phyloP scores from a whole-genome alignment of 129 eudicot genomes.

The Lactuca sativa region DNA sequence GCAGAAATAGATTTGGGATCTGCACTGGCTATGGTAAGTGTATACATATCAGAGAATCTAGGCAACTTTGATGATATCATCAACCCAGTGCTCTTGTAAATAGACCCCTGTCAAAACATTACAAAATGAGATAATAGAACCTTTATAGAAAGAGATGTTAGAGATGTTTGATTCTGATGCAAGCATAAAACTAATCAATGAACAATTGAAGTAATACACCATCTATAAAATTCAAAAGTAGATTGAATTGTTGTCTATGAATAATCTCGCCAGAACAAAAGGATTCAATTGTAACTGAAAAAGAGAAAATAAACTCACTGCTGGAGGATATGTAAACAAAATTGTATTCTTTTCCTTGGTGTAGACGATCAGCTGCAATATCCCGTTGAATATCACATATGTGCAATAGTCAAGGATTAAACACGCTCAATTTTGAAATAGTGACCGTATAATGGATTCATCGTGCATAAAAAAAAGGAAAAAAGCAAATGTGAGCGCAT shows the following conservation, averaged over 20 bases:
- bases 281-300: not conserved
- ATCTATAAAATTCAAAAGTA: too few relatives aligned
- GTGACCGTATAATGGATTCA: not conserved
- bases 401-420: slow-evolving; percentile 72
- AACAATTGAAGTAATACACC: too few relatives aligned
- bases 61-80: slow-evolving; percentile 85
- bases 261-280: too few relatives aligned
- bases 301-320: slow-evolving; percentile 45
- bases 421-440: slow-evolving; percentile 22
- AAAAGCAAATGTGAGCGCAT: not conserved
- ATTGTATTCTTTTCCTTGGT: slow-evolving; percentile 82
- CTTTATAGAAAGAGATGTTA: too few relatives aligned
- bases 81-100: slow-evolving; percentile 75
- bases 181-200: too few relatives aligned
- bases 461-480: not conserved
- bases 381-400: slow-evolving; percentile 61
- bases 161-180: too few relatives aligned
- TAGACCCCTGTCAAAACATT: slow-evolving; percentile 54
- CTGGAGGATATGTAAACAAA: slow-evolving; percentile 77
- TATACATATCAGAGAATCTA: slow-evolving; percentile 86
- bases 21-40: slow-evolving; percentile 66
- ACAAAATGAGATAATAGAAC: not conserved
- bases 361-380: slow-evolving; percentile 85
- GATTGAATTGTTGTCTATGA: too few relatives aligned
- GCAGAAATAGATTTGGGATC: slow-evolving; percentile 96